Evolutionary conservation across 192 early-diverging fungal genomes (phyloP).

Genomic region (Chytriomyces sp.): DNA sequence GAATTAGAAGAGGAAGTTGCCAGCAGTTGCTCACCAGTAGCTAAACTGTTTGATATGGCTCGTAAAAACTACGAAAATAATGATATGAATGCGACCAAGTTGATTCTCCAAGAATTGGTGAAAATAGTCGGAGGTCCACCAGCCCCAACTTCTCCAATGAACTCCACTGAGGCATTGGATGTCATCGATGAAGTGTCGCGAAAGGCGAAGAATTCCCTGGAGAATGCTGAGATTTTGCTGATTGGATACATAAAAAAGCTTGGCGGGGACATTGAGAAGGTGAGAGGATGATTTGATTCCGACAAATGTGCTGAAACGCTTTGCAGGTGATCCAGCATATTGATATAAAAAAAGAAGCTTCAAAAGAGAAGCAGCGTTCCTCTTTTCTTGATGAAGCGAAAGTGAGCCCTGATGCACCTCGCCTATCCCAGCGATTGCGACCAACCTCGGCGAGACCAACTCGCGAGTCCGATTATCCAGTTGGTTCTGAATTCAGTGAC

Average conservation of each 20-base stretch:
- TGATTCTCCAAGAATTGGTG: conserved; percentile 11
- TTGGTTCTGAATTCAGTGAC: conserved; percentile 49
- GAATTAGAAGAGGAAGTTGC: conserved; percentile 17
- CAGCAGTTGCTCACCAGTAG: background rate
- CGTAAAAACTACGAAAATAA: conserved; percentile 14
- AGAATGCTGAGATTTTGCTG: conserved; percentile 6
- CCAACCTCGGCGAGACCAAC: conserved; percentile 56
- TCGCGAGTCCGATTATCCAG: conserved; percentile 47
- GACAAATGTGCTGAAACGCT: background rate
- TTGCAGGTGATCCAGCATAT: conserved; percentile 4
- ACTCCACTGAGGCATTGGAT: background rate
- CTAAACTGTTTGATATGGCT: conserved; percentile 25
- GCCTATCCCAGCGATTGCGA: conserved; percentile 15
- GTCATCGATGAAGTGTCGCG: background rate
- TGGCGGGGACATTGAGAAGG: conserved; percentile 29
- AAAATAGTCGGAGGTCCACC: background rate
- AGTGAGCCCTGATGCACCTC: background rate
- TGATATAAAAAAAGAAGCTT: background rate
- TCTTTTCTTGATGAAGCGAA: background rate
- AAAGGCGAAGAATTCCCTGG: background rate
- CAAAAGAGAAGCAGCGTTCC: background rate
- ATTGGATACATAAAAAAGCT: conserved; percentile 25
- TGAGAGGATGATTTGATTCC: background rate
- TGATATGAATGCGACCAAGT: background rate
- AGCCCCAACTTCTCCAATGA: background rate